Conservation (phyloP, 805 yeast genomes). For the Ogataea allantospora region DNA sequence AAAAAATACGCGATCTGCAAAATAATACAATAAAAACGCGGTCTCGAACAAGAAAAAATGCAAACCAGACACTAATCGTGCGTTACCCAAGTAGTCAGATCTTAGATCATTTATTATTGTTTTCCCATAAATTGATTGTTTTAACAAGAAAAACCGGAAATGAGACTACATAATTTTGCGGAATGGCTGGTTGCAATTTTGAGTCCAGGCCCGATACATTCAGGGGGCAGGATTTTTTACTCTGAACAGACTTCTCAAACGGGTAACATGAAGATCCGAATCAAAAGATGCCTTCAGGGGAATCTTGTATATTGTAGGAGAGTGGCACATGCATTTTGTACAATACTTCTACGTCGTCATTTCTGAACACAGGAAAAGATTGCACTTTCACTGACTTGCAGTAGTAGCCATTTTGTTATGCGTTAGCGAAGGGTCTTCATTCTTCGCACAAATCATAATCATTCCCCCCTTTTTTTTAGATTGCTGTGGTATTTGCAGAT, state of each 20-base stretch:
- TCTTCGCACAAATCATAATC: no score
- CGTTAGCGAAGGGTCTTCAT: no score
- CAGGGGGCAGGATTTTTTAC: constrained; percentile 1
- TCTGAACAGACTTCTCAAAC: not conserved
- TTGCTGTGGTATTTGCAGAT: not conserved
- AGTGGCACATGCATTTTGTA: no score
- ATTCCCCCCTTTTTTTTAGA: no score
- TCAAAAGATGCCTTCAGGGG: not conserved
- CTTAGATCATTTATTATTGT: no score
- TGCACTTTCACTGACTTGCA: no score
- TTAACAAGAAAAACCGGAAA: not conserved
- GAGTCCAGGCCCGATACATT: not conserved
- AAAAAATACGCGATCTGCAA: constrained; percentile 9
- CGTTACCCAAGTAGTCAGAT: no score
- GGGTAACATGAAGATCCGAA: not conserved
- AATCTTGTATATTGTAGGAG: no score
- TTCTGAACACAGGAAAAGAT: no score
- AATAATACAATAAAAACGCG: not conserved
- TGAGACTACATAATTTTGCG: not conserved
- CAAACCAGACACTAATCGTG: not conserved
- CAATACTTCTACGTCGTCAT: no score
- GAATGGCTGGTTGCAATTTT: constrained; percentile 2
- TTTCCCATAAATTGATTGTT: not conserved
- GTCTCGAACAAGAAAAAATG: not conserved
- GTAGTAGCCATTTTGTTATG: no score